Percentiles rank a stretch among this genome's conserved stretches.
Evolutionary conservation across 768 basidiomycete species (phyloP).

Genomic region (Suillus tomentosus): DNA sequence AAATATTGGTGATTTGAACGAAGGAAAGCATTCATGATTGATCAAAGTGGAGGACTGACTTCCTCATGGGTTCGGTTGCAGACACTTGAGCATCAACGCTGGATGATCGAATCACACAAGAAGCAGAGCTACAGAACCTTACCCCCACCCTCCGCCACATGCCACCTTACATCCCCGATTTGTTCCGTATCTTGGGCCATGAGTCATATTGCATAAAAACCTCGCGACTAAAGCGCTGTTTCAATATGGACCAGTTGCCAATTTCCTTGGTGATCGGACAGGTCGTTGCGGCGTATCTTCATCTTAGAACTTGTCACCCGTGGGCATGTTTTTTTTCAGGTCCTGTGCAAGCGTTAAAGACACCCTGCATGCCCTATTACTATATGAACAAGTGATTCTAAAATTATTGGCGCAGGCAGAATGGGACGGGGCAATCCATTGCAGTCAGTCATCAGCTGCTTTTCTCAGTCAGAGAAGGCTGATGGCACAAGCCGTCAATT

Average conservation of each 20-base stretch:
- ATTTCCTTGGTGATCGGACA: not conserved
- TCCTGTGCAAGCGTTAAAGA: not conserved
- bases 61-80: not conserved
- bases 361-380: not conserved
- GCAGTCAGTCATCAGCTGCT: not conserved
- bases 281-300: not conserved
- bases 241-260: not conserved
- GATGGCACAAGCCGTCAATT: not conserved
- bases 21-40: not conserved
- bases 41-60: not conserved
- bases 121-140: not conserved
- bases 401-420: not conserved
- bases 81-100: not conserved
- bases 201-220: not conserved
- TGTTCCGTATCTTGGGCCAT: not conserved
- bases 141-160: too few species aligned
- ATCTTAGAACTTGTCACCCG: not conserved
- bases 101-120: not conserved
- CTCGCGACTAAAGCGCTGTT: not conserved
- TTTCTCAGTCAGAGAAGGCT: not conserved
- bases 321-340: not conserved
- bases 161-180: not conserved
- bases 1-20: not conserved
- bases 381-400: not conserved
- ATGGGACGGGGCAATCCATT: not conserved